Conservation (phyloP, 192 early-diverging fungal species). For the Gonapodya prolifera region DNA sequence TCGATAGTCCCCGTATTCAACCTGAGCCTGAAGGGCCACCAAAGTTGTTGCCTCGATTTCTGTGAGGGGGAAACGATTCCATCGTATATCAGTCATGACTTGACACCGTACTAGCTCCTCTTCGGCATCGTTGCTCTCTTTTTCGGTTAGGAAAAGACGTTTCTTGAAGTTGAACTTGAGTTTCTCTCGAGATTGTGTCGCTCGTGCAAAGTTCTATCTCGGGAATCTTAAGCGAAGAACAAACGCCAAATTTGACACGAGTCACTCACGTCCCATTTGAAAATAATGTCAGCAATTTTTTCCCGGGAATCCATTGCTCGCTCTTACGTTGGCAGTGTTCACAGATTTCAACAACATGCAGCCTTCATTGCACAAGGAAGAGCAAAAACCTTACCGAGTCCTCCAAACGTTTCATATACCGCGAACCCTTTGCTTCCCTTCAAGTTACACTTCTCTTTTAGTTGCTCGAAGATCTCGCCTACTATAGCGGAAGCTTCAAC, state of each 20-base stretch:
- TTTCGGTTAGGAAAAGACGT: not conserved
- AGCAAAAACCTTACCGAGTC: not conserved
- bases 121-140: not conserved
- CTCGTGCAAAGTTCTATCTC: not conserved
- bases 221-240: too few relatives aligned
- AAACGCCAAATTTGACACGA: too few relatives aligned
- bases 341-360: not conserved
- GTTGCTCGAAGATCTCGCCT: not conserved
- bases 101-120: not conserved
- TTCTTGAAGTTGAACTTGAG: not conserved
- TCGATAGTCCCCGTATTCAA: not conserved
- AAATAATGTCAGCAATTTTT: not conserved
- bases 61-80: not conserved
- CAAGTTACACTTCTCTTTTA: not conserved
- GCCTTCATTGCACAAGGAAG: not conserved
- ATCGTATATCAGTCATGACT: not conserved
- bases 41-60: not conserved
- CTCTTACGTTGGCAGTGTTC: not conserved
- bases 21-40: not conserved
- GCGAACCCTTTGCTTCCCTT: not conserved
- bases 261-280: not conserved
- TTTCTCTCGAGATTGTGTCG: not conserved
- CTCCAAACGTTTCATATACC: not conserved
- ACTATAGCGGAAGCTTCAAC: not conserved
- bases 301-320: not conserved